A percentile compares a stretch with the other conserved stretches of the same genome.
Conservation (phyloP, 257 asterid species). For the Ligustrum vulgare region DNA sequence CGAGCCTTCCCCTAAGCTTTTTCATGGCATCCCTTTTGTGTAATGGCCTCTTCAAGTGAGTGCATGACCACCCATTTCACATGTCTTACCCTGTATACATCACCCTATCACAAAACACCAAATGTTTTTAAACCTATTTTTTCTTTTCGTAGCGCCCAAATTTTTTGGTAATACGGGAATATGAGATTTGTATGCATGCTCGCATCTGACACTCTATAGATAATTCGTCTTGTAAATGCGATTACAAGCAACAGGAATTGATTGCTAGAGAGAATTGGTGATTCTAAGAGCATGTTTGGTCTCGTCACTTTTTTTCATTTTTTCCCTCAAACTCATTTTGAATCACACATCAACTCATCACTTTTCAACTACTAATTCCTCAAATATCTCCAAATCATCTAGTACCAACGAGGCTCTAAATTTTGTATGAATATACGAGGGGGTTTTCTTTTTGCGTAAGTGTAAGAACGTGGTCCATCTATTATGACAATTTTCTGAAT, state of each 20-base stretch:
- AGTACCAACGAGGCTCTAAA: no score
- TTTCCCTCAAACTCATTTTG: no score
- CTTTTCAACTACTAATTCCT: no score
- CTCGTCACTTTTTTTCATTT: no score
- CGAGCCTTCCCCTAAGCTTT: background rate
- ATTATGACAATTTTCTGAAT: background rate
- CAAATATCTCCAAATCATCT: no score
- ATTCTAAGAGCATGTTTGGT: background rate
- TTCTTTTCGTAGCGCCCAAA: background rate
- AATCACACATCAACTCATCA: no score
- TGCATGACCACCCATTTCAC: background rate
- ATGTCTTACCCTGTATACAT: background rate
- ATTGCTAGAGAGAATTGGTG: background rate
- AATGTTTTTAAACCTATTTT: background rate
- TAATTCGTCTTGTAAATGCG: background rate
- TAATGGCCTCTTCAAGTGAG: background rate
- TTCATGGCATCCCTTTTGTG: background rate
- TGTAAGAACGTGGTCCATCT: background rate
- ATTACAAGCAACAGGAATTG: background rate
- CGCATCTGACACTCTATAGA: background rate
- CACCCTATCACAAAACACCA: background rate
- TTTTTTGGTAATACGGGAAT: background rate
- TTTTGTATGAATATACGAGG: background rate
- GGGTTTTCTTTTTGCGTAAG: background rate
- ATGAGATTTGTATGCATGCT: background rate